Evolutionary conservation across 2,329 filamentous ascomycete genomes (phyloP), one percentile per base, ranked within the genome.

Genomic region (Verticillium longisporum): DNA sequence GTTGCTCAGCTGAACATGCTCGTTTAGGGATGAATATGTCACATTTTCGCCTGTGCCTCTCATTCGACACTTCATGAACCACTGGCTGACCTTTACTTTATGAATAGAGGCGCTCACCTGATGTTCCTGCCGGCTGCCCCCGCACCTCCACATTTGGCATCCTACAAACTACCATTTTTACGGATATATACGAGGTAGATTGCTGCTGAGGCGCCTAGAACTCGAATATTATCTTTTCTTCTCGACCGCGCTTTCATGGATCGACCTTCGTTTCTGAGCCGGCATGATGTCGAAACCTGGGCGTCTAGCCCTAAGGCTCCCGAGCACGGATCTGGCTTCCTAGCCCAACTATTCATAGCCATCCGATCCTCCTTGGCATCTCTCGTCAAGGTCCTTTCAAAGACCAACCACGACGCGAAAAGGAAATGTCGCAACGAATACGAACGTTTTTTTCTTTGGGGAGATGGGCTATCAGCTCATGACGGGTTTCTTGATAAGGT

Each of bases 371-470:
- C 56, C 9, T 41, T 58, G 56, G 33, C 32, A 10, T 21, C 10
- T 21, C 56, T 58, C 38, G 15, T 34, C 21, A 58, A 15, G 11
- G 6, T 38, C 2, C 34, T 45, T 4, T 58, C 33, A 31, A 55
- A 6, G n/a, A 55, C 53, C 32, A 34, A 55, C 11, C 26, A 55
- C n/a, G 13, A 21, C 9, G 53, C 14, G 32, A 2, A 55, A 6
- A 9, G 15, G 15, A 9, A 14, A 55, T 21, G 53, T 9, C 56
- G 56, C 9, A 58, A 58, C 36, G 56, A 58, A 31, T 38, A 31
- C 36, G 56, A 58, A 36, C 33, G 56, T 6, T 41, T 58, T 2
- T 58, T 58, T 41, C 56, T 58, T 13, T 58, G 56, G 56, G 56
- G 56, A 31, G 31, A 58, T 11, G 56, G 56, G 15, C 56, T 58